A percentile compares a stretch with the other conserved stretches of the same genome.
phyloP scores from a whole-genome alignment of 73 alveolate species.

The Uronychia binucleata region DNA sequence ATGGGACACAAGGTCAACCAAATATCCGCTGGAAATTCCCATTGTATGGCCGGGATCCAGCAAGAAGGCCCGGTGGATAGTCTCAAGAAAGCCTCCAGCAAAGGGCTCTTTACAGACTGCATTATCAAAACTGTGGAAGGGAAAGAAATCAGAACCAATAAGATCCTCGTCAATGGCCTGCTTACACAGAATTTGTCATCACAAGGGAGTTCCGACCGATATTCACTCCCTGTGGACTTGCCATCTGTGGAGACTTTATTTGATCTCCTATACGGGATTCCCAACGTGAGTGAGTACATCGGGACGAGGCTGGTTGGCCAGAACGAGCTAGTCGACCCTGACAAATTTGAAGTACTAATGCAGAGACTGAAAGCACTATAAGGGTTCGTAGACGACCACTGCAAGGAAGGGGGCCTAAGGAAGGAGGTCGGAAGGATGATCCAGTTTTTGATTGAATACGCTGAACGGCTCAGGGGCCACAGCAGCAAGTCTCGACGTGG shows the following conservation, averaged over 20 bases:
- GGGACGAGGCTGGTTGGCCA: background rate
- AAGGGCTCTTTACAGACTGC: background rate
- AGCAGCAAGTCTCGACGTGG: background rate
- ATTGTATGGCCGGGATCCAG: background rate
- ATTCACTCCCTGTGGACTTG: background rate
- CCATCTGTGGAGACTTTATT: background rate
- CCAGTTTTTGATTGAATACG: background rate
- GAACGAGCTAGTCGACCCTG: background rate
- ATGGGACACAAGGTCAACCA: background rate
- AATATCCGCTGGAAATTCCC: background rate
- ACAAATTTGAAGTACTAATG: background rate
- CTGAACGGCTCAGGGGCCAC: background rate
- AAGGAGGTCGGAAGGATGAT: background rate
- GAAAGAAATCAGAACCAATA: background rate
- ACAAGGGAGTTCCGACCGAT: background rate
- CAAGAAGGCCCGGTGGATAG: background rate
- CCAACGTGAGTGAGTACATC: background rate
- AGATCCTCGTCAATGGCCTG: background rate
- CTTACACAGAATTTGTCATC: too few species aligned
- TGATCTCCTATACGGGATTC: background rate
- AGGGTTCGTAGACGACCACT: background rate
- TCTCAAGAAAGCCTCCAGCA: background rate
- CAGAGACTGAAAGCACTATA: background rate
- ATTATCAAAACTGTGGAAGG: background rate
- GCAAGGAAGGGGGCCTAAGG: background rate